Base-by-base conservation (phyloP, 129 eudicot genomes). In the Flaveria brownii region DNA sequence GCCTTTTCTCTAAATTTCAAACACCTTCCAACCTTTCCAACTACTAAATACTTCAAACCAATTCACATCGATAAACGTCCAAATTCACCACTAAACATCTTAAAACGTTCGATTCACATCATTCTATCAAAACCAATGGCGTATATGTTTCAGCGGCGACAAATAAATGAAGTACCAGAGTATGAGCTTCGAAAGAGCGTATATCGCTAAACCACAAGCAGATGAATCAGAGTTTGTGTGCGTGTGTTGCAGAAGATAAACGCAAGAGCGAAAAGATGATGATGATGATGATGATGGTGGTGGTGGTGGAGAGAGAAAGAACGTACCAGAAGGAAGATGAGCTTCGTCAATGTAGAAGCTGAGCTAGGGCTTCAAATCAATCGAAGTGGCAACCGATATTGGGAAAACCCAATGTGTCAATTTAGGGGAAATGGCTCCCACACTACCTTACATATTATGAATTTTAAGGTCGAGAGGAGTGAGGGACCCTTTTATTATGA, bases 281-380 rank as follows among this genome's bases (percentile, higher is more conserved):
- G 16, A 28, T n/a, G n/a, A n/a, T n/a, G n/a, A n/a, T 28, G 33
- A 28, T 28, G 1, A 25, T 25, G 1, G 1, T 25, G 30, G 2
- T 26, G 30, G 2, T 26, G n/a, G n/a, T n/a, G n/a, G n/a, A 26
- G 52, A 22, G 68, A 61, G 67, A 59, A 11, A 12, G 62, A 1
- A 36, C 26, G 42, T 76, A 66, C 80, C 42, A 33, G 66, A 52
- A 36, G 39, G 18, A 47, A 52, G 80, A 65, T 63, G 72, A 65
- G 61, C 33, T 60, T 63, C 72, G 62, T 18, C 55, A 52, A 66
- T 66, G 66, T 25, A 30, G 36, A 4, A 64, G 66, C 30, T 50
- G 64, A 64, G 66, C 16, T 76, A 76, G 80, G 80, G 80, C 80
- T 76, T n/a, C n/a, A n/a, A n/a, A n/a, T 62, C 74, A 76, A 64